Conservation (phyloP, 2,329 filamentous ascomycete species). For the Cladosporium sphaerospermum region DNA sequence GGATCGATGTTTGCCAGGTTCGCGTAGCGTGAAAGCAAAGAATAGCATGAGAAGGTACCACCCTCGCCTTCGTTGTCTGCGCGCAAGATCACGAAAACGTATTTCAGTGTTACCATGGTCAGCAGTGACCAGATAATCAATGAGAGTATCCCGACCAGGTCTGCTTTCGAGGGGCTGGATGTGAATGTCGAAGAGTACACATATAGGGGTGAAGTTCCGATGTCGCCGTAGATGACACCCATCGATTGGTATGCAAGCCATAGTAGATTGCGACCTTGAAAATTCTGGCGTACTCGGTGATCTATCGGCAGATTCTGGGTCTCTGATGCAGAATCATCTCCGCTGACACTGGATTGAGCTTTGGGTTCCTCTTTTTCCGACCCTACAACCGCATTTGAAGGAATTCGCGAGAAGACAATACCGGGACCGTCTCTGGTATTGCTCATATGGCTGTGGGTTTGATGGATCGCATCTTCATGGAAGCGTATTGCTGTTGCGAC, state of each 20-base stretch:
- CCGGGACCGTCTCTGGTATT: conserved; percentile 1
- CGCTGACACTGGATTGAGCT: not conserved
- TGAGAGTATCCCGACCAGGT: conserved; percentile 59
- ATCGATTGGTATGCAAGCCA: conserved; percentile 59
- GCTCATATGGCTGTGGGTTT: conserved; percentile 8
- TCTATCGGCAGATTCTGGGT: not conserved
- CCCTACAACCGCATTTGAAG: not conserved
- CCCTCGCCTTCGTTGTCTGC: conserved; percentile 68
- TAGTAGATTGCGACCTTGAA: conserved; percentile 26
- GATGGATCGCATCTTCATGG: conserved; percentile 16
- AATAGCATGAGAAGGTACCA: conserved; percentile 63
- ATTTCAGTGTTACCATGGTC: conserved; percentile 64
- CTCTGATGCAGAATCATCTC: conserved; percentile 15
- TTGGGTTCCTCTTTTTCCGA: not conserved
- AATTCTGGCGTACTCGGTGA: conserved; percentile 23
- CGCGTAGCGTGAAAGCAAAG: conserved; percentile 55
- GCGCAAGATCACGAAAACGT: conserved; percentile 57
- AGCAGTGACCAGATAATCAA: conserved; percentile 65
- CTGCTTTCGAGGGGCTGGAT: conserved; percentile 46
- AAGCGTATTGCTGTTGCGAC: conserved; percentile 16
- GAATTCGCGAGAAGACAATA: conserved; percentile 8
- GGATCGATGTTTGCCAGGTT: conserved; percentile 57
- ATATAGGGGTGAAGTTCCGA: conserved; percentile 62
- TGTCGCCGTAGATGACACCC: conserved; percentile 65
- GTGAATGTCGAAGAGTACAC: conserved; percentile 64